phyloP scores from a whole-genome alignment of 495 filamentous ascomycete species.

The Neurospora sp. region DNA sequence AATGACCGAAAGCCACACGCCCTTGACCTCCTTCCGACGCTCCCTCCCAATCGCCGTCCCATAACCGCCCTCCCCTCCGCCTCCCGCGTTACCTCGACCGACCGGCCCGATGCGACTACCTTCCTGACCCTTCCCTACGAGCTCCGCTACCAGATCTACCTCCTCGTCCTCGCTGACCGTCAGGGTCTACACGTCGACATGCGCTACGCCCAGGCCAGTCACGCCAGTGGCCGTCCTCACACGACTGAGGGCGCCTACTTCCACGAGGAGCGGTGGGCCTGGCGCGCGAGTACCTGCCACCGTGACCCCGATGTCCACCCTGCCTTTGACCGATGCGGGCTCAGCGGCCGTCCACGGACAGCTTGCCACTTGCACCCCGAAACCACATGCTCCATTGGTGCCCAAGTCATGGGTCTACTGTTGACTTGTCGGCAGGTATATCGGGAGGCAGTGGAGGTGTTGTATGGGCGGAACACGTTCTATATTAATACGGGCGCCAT shows the following conservation, averaged over 20 bases:
- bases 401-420: conserved; percentile 4
- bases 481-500: conserved; percentile 3
- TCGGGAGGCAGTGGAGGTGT: conserved; percentile 11
- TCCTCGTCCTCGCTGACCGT: conserved; percentile 7
- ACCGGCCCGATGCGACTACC: conserved; percentile 5
- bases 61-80: not conserved
- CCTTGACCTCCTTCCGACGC: conserved; percentile 7
- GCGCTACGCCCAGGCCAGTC: conserved; percentile 9
- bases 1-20: not conserved
- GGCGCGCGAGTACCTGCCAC: conserved; percentile 11
- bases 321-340: conserved; percentile 7
- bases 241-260: conserved; percentile 4
- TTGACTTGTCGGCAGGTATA: conserved; percentile 7
- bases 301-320: conserved; percentile 6
- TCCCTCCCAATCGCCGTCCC: conserved; percentile 6
- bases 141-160: conserved; percentile 24
- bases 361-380: conserved; percentile 2
- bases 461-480: conserved; percentile 16
- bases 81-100: not conserved
- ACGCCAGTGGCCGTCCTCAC: conserved; percentile 6
- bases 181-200: conserved; percentile 13
- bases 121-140: conserved; percentile 36
- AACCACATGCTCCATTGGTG: conserved; percentile 3
- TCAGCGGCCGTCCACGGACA: conserved; percentile 6
- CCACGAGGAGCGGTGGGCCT: conserved; percentile 8